Conservation (phyloP, 2,329 filamentous ascomycete genomes). For the Colletotrichum sp. region DNA sequence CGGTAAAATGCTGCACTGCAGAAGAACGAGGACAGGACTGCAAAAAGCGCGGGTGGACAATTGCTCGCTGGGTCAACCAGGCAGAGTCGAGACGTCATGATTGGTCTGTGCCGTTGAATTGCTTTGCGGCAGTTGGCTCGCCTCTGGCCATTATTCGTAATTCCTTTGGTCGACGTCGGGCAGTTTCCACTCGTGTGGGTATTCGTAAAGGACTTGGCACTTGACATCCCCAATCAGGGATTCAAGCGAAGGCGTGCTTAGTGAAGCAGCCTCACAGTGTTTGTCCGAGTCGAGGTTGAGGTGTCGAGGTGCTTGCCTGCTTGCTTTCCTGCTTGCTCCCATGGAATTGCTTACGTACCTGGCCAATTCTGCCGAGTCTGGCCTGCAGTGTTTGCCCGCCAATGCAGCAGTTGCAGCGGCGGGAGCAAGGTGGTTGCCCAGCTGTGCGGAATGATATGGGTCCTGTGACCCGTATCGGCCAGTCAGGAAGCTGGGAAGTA, state of each 20-base stretch:
- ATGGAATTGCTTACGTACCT: neutral
- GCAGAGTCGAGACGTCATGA: constrained; percentile 13
- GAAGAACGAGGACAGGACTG: neutral
- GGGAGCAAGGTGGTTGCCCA: neutral
- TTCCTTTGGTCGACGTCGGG: constrained; percentile 5
- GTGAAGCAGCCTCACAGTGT: neutral
- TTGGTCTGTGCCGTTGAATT: neutral
- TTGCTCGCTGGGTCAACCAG: constrained; percentile 8
- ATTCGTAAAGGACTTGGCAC: neutral
- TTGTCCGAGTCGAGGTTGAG: neutral
- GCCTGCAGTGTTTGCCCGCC: neutral
- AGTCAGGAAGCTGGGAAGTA: constrained; percentile 8
- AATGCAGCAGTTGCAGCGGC: neutral
- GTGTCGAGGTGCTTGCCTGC: neutral
- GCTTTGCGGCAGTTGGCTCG: neutral
- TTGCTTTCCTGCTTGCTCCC: neutral
- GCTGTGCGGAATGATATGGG: neutral
- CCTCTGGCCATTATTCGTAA: constrained; percentile 21
- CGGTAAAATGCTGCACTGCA: neutral
- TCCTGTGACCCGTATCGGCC: neutral
- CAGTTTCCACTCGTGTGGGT: constrained; percentile 19
- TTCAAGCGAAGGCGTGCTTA: neutral
- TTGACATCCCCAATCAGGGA: neutral
- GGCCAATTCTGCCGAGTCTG: neutral
- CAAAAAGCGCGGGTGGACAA: neutral